Evolutionary conservation across 345 rosid species (phyloP).

Genomic region (Carallia pectinifolia): DNA sequence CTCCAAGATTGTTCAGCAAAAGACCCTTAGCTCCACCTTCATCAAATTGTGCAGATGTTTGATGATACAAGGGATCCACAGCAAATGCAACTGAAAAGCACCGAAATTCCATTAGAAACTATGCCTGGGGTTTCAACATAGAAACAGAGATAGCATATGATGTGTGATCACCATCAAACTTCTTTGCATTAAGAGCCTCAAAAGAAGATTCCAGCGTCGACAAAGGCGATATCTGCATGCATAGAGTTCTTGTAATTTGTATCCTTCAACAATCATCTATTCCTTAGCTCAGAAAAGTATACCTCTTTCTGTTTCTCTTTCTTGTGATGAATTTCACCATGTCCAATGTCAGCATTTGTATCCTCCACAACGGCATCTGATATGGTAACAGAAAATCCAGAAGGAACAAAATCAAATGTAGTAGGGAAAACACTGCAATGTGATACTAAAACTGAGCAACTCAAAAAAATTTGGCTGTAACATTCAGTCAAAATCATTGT

Average conservation of each 20-base stretch:
- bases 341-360: conserved; percentile 39
- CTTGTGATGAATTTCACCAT: conserved; percentile 46
- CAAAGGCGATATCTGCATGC: conserved; percentile 76
- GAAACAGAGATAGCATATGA: conserved; percentile 14
- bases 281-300: conserved; percentile 13
- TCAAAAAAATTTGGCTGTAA: not conserved
- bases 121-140: conserved; percentile 17
- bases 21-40: conserved; percentile 98
- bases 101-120: conserved; percentile 19
- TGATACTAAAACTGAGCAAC: not conserved
- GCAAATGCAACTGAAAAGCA: conserved; percentile 75
- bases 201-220: conserved; percentile 80
- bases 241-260: conserved; percentile 23
- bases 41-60: conserved; percentile 95
- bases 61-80: conserved; percentile 95
- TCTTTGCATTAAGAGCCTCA: conserved; percentile 82
- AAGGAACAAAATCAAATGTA: conserved; percentile 4
- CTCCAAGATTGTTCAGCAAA: conserved; percentile 83
- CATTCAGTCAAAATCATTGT: too few relatives aligned
- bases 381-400: conserved; percentile 20
- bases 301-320: conserved; percentile 78
- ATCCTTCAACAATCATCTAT: conserved; percentile 2
- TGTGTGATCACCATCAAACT: conserved; percentile 68
- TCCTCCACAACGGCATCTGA: conserved; percentile 47
- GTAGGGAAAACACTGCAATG: not conserved